Evolutionary conservation across 345 rosid genomes (phyloP), one percentile per base, ranked within the genome.

Genomic region (Erucastrum elatum): DNA sequence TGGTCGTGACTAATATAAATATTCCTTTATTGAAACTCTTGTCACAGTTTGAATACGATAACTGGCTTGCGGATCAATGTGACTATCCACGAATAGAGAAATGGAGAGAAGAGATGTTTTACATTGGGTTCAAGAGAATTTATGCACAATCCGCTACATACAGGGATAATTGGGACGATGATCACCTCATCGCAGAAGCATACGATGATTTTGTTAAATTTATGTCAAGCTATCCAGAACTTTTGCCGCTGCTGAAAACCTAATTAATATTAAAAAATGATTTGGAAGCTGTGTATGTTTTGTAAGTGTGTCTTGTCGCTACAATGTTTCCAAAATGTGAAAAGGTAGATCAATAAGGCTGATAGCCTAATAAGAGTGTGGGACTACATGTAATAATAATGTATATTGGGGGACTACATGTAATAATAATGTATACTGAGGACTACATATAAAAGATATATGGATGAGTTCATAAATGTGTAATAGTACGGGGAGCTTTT

Each of bases 131-230:
- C 31, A 72, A 85, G 69, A 81, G 58, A 8, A 66, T 1, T 16
- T 75, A 80, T 2, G 33, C 41, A 8, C 75, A 80, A 8, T 88
- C 89, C 11, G 83, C 84, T 25, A 84, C 86, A 3, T 89, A 85
- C 46, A 82, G 94, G 3, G 96, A 91, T 53, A 82, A 84, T 72
- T 89, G 90, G 94, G 91, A 84, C 15, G 97, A 87, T 66, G 76
- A 91, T 51, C 72, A 86, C 74, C 82, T 86, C 82, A 65, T 88
- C 64, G 62, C 60, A 39, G 83, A 83, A 84, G 90, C 94, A 12
- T 66, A 80, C 11, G 75, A 86, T 63, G 93, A 92, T 76, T 85
- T 90, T 25, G 62, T 67, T 11, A 84, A 82, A 46, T 73, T 53
- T 77, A 60, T 75, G 70, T 77, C 82, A 66, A 75, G 69, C 39